Evolutionary conservation across 2,329 filamentous ascomycete genomes (phyloP), one percentile per base, ranked within the genome.

Genomic region (Neophaeococcomyces mojaviensis): DNA sequence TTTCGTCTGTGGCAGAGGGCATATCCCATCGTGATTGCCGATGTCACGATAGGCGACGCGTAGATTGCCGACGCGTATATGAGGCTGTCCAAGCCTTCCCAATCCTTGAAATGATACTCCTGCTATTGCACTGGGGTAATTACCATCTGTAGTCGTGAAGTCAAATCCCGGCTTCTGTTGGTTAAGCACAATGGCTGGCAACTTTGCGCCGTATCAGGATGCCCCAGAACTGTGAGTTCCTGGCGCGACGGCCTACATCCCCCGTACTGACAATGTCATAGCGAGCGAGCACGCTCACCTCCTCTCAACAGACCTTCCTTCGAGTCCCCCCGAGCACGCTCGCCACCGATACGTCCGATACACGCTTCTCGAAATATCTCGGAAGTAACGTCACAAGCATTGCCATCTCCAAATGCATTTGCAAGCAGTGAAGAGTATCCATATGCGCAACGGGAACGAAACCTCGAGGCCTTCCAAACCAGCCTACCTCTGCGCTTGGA

Each of bases 201-300:
- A 96, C 71, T 98, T 97, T 65, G 92, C 92, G 37, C 92, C 92
- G 31, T 98, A 97, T 69, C 92, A 97, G 72, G 90, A 90, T 66
- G 84, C 85, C 13, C 92, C 92, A 8, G 89, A 97, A 70, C 77
- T 54, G 52, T 53, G 46, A 47, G 52, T 44, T 28, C 22, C 9
- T n/a, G 34, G 24, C 33, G n/a, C 32, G 18, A 15, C 19, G 19
- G n/a, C 35, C 20, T 13, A 2, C 16, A n/a, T n/a, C 20, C 12
- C 18, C 22, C 12, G 7, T 22, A 19, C 41, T 47, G 13, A 46
- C 38, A 8, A 38, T 10, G n/a, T 22, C n/a, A 18, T 24, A 56
- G 84, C 58, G 79, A 81, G 56, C 86, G 90, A 59, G 81, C 84
- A 43, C 76, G 88, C 63, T 94, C 88, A 43, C 76, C 81, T 9